Conservation (phyloP, 495 filamentous ascomycete genomes). For the Aspergillus haitiensis region DNA sequence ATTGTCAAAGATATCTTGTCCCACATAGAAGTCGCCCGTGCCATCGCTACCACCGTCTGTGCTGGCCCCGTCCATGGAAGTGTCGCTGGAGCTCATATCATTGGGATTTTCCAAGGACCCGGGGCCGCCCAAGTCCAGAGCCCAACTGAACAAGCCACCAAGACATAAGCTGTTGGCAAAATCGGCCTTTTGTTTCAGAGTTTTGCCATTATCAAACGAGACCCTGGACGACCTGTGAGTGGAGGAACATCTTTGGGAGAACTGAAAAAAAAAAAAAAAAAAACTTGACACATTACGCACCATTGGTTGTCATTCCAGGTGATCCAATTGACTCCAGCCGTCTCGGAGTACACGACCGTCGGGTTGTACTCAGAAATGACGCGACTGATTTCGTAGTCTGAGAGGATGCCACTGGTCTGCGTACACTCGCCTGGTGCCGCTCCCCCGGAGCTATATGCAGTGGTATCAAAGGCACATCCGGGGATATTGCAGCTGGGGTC, state of each 20-base stretch:
- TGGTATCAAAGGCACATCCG: slow-evolving; percentile 5
- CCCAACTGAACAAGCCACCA: slow-evolving; percentile 7
- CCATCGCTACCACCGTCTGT: not conserved
- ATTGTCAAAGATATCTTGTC: not conserved
- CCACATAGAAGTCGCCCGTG: slow-evolving; percentile 4
- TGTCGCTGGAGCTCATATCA: not conserved
- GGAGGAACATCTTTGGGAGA: not conserved
- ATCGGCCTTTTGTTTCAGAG: slow-evolving; percentile 6
- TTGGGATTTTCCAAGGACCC: slow-evolving; percentile 7
- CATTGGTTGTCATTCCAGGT: slow-evolving; percentile 12
- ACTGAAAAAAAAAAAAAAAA: not conserved
- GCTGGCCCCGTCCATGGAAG: slow-evolving; percentile 8
- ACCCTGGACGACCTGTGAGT: not conserved
- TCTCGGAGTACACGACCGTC: not conserved
- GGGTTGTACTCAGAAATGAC: not conserved
- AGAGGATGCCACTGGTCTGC: not conserved
- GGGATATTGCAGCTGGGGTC: slow-evolving; percentile 27
- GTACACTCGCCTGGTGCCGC: slow-evolving; percentile 1
- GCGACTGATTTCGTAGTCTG: not conserved
- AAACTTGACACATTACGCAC: not conserved
- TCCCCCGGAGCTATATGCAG: not conserved
- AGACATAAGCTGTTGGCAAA: slow-evolving; percentile 10
- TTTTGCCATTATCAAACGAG: not conserved
- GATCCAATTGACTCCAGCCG: slow-evolving; percentile 12
- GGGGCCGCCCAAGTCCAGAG: slow-evolving; percentile 9